Base-by-base conservation (phyloP, 768 basidiomycete species). In the Termitomyces sp. region DNA sequence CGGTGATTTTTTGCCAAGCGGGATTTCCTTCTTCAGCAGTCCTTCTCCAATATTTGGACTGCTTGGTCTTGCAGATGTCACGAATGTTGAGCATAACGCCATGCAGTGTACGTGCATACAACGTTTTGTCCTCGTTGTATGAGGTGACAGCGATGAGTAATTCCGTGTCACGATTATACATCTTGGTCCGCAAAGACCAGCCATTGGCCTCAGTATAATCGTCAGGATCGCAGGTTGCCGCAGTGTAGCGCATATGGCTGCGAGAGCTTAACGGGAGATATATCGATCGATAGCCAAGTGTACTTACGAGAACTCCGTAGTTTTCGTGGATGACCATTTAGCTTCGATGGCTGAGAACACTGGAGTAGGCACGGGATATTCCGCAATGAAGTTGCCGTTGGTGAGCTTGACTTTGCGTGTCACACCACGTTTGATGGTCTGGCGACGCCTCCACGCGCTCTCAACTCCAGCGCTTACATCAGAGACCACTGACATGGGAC, bases 81-180 rank as follows among this genome's bases (percentile, higher is more conserved):
- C 95, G 90, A 61, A 98, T 96, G 73, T 99, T 98, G 62, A 96
- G 73, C 95, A 98, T 98, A 67, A 98, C 89, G 62, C 92, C 92
- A 68, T 98, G 96, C 42, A 98, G 78, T 0, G 96, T 98, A 63
- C 90, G 87, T 30, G 91, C 85, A 68, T 93, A 92, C n/a, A 93
- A 82, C 6, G 85, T 87, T 78, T 93, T 94, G 81, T 94, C 91
- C 72, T 95, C 93, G 62, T 94, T 93, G 76, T 93, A 94, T 4
- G 88, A 92, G 6, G 93, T 97, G 62, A 98, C 91, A 11, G 94
- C 95, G 66, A 98, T 96, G 27, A 98, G 82, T 7, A 98, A 72
- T 63, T 98, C 96, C 1, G 96, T 98, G 63, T 91, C 83, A 57
- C 96, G 90, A 60, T 88, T 86, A 74, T 94, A 97, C 63, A 87